Conservation (phyloP, 768 basidiomycete species). For the Lenzites betulinus region DNA sequence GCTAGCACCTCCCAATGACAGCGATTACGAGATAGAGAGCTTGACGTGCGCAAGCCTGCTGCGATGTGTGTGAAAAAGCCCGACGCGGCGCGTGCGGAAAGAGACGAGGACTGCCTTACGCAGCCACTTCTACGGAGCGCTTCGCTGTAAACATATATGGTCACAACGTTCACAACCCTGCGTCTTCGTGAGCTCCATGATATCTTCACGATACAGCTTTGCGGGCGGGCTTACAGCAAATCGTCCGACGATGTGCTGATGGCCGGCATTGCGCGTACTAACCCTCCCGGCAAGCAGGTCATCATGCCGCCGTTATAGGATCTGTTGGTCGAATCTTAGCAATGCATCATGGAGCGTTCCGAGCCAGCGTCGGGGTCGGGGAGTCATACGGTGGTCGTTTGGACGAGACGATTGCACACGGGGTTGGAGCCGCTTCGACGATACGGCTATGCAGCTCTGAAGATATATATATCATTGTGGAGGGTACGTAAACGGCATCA, state of each 20-base stretch:
- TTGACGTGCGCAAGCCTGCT: neutral
- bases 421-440: too few species aligned
- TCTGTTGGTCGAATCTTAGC: too few species aligned
- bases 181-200: neutral
- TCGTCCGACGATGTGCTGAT: neutral
- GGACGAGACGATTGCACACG: too few species aligned
- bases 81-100: neutral
- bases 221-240: neutral
- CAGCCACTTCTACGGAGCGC: neutral
- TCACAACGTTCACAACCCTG: neutral
- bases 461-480: too few species aligned
- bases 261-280: neutral
- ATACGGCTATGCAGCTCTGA: too few species aligned
- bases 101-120: constrained; percentile 4
- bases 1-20: neutral
- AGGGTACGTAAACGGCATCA: too few species aligned
- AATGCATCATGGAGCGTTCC: too few species aligned
- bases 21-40: neutral
- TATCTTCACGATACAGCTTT: neutral
- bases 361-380: too few species aligned
- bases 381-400: too few species aligned
- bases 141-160: neutral
- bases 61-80: neutral
- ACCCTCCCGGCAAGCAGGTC: too few species aligned
- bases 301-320: too few species aligned